Conservation (phyloP, 2,329 filamentous ascomycete genomes). For the Fusarium algeriense region DNA sequence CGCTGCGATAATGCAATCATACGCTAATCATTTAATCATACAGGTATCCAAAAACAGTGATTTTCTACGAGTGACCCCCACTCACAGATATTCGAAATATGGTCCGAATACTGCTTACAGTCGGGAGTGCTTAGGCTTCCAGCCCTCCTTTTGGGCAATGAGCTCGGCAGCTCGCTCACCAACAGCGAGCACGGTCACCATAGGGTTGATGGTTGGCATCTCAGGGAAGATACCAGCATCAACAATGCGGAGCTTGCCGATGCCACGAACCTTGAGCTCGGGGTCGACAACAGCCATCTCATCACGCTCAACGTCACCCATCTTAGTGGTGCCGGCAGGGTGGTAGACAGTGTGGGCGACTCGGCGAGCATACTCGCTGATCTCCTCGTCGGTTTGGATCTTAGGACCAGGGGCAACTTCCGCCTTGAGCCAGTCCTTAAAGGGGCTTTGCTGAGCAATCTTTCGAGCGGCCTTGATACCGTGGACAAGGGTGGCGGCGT, state of each 20-base stretch:
- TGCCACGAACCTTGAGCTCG: conserved; percentile 76
- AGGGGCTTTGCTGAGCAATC: conserved; percentile 80
- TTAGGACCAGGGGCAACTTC: conserved; percentile 83
- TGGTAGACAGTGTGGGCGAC: conserved; percentile 93
- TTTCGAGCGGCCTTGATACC: conserved; percentile 83
- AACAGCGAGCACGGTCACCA: conserved; percentile 87
- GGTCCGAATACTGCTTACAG: conserved; percentile 43
- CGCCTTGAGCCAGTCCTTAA: conserved; percentile 84
- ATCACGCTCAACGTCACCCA: conserved; percentile 80
- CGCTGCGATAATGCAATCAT: conserved; percentile 30
- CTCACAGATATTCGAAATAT: conserved; percentile 6
- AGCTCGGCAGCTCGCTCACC: conserved; percentile 88
- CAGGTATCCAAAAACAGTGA: conserved; percentile 29
- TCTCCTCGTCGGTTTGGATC: conserved; percentile 80
- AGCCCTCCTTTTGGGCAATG: conserved; percentile 75
- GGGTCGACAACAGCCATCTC: conserved; percentile 83
- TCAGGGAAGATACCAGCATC: conserved; percentile 91
- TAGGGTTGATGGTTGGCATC: conserved; percentile 88
- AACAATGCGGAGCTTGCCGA: conserved; percentile 81
- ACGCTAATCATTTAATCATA: conserved; percentile 39
- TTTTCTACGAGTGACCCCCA: conserved; percentile 1
- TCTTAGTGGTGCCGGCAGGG: conserved; percentile 89
- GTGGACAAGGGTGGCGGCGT: conserved; percentile 82
- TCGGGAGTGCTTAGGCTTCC: conserved; percentile 52
- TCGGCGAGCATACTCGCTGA: conserved; percentile 83